Evolutionary conservation across 805 yeast genomes (phyloP).

Genomic region (Suhomyces prunicola): DNA sequence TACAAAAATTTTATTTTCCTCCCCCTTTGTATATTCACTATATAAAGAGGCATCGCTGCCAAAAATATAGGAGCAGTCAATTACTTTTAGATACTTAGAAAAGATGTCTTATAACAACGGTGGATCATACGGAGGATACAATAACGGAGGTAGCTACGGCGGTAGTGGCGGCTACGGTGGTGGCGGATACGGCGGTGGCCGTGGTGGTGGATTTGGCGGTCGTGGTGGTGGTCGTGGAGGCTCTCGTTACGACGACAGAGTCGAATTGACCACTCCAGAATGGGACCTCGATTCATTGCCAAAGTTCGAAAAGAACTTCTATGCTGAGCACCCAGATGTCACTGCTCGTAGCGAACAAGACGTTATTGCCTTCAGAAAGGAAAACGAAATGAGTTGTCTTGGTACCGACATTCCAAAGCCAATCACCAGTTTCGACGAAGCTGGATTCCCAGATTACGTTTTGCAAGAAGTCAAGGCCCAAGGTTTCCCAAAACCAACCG

Average conservation of each 20-base stretch:
- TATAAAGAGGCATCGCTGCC: constrained; percentile 1
- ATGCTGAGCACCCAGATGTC: constrained; percentile 80
- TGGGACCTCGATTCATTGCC: constrained; percentile 81
- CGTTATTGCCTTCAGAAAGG: constrained; percentile 70
- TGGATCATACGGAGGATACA: constrained; percentile 19
- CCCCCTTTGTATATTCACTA: not conserved
- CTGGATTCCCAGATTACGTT: constrained; percentile 96
- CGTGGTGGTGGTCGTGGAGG: constrained; percentile 28
- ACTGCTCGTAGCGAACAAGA: constrained; percentile 72
- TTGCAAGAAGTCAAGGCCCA: constrained; percentile 82
- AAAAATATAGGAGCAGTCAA: not conserved
- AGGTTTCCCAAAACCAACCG: constrained; percentile 93
- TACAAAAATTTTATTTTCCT: constrained; percentile 1
- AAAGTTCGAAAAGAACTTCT: constrained; percentile 92
- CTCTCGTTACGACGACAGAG: constrained; percentile 39
- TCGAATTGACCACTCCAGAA: constrained; percentile 63
- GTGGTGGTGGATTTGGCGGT: constrained; percentile 19
- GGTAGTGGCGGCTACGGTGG: constrained; percentile 30
- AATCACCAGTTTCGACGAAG: constrained; percentile 88
- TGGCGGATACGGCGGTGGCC: constrained; percentile 30
- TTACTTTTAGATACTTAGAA: not conserved
- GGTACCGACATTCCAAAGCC: constrained; percentile 94
- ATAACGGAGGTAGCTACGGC: constrained; percentile 37
- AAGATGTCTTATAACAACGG: constrained; percentile 40
- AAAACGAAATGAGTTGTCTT: constrained; percentile 77